A percentile compares a stretch with the other conserved stretches of the same genome.
Conservation (phyloP, 306 rosid genomes). For the Sophora flavescens region DNA sequence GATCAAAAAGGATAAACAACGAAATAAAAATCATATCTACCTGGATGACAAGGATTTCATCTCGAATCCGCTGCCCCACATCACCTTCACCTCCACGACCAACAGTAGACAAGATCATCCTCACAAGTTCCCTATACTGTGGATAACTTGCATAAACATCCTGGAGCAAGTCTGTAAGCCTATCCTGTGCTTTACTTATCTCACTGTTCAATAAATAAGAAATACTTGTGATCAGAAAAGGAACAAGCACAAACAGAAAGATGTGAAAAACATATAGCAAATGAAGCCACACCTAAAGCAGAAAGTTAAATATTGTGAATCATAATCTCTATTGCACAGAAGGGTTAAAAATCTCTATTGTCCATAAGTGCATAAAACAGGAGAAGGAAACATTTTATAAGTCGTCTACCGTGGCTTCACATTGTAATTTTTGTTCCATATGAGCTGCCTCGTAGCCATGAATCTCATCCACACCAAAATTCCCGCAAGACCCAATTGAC, state of each 20-base stretch:
- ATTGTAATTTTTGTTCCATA: slow-evolving; percentile 98
- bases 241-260: slow-evolving; percentile 30
- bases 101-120: slow-evolving; percentile 94
- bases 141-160: slow-evolving; percentile 72
- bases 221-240: slow-evolving; percentile 42
- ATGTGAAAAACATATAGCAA: slow-evolving; percentile 27
- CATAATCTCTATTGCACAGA: slow-evolving; percentile 31
- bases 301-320: slow-evolving; percentile 26
- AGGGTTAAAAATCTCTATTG: slow-evolving; percentile 13
- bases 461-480: slow-evolving; percentile 99
- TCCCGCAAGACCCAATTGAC: slow-evolving; percentile 82
- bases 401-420: slow-evolving; percentile 94
- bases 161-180: slow-evolving; percentile 91
- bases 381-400: slow-evolving; percentile 33
- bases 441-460: slow-evolving; percentile 98
- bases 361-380: slow-evolving; percentile 40
- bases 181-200: slow-evolving; percentile 95
- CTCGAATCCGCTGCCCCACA: slow-evolving; percentile 98
- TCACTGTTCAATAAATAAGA: slow-evolving; percentile 67
- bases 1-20: background rate
- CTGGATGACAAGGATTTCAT: slow-evolving; percentile 96
- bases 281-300: slow-evolving; percentile 39
- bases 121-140: slow-evolving; percentile 76
- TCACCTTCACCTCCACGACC: slow-evolving; percentile 99
- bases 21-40: slow-evolving; percentile 51